Evolutionary conservation across 345 rosid species (phyloP).

Genomic region (Lagerstroemia speciosa): DNA sequence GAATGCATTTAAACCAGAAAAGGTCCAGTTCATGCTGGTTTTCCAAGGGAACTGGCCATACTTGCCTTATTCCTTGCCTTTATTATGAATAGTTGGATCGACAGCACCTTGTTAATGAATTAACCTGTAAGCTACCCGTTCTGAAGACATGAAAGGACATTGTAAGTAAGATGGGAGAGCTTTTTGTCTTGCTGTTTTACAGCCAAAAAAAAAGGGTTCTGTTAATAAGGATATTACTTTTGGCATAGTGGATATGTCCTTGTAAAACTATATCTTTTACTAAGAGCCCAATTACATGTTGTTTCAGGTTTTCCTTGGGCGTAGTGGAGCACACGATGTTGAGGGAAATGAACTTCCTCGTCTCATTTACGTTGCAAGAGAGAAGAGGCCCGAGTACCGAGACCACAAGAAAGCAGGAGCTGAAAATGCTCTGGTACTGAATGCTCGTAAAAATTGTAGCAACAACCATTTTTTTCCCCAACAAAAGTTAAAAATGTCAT

Average conservation of each 20-base stretch:
- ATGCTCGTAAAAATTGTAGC: not conserved
- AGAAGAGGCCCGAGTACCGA: slow-evolving; percentile 97
- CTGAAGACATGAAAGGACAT: not conserved
- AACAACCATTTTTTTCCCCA: not conserved
- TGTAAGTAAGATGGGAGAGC: too few species aligned
- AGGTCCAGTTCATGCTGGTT: not conserved
- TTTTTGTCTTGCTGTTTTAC: not conserved
- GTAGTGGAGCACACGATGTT: slow-evolving; percentile 72
- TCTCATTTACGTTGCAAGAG: slow-evolving; percentile 90
- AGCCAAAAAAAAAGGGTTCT: too few species aligned
- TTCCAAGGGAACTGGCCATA: not conserved
- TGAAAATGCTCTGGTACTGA: slow-evolving; percentile 81
- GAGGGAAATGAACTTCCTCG: slow-evolving; percentile 97
- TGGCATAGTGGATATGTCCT: not conserved
- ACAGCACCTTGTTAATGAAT: not conserved
- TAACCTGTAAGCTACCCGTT: not conserved
- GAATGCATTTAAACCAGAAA: not conserved
- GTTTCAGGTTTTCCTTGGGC: slow-evolving; percentile 74
- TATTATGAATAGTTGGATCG: not conserved
- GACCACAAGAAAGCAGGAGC: slow-evolving; percentile 99
- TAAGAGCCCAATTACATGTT: not conserved
- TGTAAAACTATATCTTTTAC: not conserved
- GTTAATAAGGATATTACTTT: too few species aligned
- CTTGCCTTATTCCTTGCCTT: not conserved
- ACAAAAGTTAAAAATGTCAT: not conserved